These are phyloP conservation scores for Candida verbasci DNA, from an alignment of 805 yeast species.

Conservation along the genomic window DNA sequence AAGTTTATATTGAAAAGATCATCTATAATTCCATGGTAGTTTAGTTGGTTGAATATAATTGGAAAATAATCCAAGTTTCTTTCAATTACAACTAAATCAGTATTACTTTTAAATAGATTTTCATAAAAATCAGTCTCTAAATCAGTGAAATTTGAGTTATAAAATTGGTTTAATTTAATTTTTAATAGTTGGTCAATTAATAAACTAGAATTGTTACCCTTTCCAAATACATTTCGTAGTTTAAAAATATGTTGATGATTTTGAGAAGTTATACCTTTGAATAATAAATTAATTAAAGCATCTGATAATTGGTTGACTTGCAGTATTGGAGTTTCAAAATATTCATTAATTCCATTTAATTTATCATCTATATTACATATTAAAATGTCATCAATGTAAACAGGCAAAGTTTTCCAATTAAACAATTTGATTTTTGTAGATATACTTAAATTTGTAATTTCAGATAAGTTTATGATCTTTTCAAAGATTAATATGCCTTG, in stretches of 20 bases:
- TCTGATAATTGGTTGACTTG: conserved; percentile 47
- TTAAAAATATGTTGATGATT: conserved; percentile 24
- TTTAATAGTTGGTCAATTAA: conserved; percentile 40
- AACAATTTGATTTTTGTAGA: conserved; percentile 39
- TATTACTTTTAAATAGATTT: conserved; percentile 41
- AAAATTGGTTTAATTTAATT: conserved; percentile 29
- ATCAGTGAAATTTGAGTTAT: conserved; percentile 30
- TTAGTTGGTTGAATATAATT: conserved; percentile 69
- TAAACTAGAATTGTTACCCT: conserved; percentile 54
- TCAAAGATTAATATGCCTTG: conserved; percentile 12
- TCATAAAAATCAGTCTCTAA: conserved; percentile 35
- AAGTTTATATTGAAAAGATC: conserved; percentile 56
- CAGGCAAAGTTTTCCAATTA: conserved; percentile 43
- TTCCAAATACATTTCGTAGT: conserved; percentile 52
- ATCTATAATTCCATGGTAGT: conserved; percentile 78
- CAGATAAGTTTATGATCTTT: not conserved
- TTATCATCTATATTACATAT: conserved; percentile 41
- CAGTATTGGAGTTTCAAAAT: conserved; percentile 41
- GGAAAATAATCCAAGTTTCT: conserved; percentile 71
- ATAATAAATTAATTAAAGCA: conserved; percentile 40
- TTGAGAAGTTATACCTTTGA: conserved; percentile 13
- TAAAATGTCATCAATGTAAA: conserved; percentile 39
- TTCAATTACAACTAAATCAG: conserved; percentile 76
- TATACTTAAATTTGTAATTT: conserved; percentile 13
- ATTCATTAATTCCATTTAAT: conserved; percentile 36